phyloP scores from a whole-genome alignment of 1,284 basidiomycete genomes.

The Naganishia cerealis region DNA sequence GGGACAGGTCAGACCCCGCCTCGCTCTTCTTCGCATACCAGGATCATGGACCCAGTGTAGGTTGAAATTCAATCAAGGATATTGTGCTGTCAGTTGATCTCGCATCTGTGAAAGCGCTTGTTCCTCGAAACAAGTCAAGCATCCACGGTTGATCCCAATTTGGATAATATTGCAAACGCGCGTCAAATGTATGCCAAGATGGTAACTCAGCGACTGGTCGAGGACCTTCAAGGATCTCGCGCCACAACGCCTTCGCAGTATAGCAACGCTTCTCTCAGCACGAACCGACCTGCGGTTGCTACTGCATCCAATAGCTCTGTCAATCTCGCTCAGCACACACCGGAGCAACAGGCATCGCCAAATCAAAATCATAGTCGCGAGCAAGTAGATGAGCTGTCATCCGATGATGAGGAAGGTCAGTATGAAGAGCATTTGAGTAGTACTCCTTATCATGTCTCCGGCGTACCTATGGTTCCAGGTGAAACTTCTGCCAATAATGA shows the following conservation, averaged over 20 bases:
- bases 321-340: conserved; percentile 3
- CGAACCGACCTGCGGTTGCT: background rate
- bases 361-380: background rate
- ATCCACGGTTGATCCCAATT: conserved; percentile 20
- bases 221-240: conserved; percentile 10
- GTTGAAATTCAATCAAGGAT: conserved; percentile 21
- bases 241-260: conserved; percentile 24
- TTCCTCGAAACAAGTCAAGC: conserved; percentile 31
- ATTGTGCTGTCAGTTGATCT: background rate
- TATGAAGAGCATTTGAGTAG: conserved; percentile 13
- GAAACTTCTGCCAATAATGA: background rate
- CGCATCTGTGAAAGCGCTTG: conserved; percentile 10
- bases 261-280: conserved; percentile 11
- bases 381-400: conserved; percentile 15
- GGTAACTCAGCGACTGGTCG: conserved; percentile 14
- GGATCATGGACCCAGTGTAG: conserved; percentile 44
- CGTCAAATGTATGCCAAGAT: conserved; percentile 29
- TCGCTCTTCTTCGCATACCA: conserved; percentile 54
- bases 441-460: conserved; percentile 3
- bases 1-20: conserved; percentile 74
- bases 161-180: conserved; percentile 28
- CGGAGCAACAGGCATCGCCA: conserved; percentile 5
- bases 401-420: conserved; percentile 21
- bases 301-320: conserved; percentile 7
- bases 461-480: background rate